Base-by-base conservation (phyloP, 2,329 filamentous ascomycete genomes). In the Fusarium newnesense region DNA sequence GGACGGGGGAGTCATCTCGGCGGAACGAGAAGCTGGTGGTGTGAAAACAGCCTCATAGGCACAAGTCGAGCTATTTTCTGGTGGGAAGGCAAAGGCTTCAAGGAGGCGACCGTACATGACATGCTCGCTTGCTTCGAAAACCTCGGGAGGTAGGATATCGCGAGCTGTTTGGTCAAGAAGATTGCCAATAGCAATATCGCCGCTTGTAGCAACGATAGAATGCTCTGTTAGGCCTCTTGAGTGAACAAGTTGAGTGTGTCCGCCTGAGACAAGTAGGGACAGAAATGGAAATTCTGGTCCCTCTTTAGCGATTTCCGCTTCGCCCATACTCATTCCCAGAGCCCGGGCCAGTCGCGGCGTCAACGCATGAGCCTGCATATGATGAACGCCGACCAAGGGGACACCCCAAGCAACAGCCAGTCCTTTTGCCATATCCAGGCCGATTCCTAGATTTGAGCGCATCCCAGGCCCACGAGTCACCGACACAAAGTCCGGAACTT, bases 341-440 rank as follows among this genome's bases (percentile, higher is more conserved):
- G 93, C 93, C 37, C 85, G 83, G 8, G 92, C 91, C 46, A 99
- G 88, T 15, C 94, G 88, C 21, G 96, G 93, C 24, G 96, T 98
- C 70, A 99, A 84, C 24, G 96, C 93, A 82, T 99, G 96, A 16
- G 95, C 96, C 81, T 98, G 95, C 96, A 99, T 98, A 82, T 99
- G 96, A 81, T 99, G 93, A 2, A 98, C 93, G 2, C 91, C 96
- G 2, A 98, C 81, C 37, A 98, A 84, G 7, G 96, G 95, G 42
- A 95, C 88, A 72, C 91, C 88, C 94, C 94, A 97, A 42, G 94
- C 95, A 26, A 93, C 86, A 1, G 95, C 91, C 26, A 98, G 87
- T 0, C 95, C 96, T 82, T 98, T 98, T 24, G 94, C 96, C 28
- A 91, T 92, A 79, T 94, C 91, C 16, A 98, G 81, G 0, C 96